Base-by-base conservation (phyloP, 108 stramenopile genomes). In the Nannochloropsis gaditana region DNA sequence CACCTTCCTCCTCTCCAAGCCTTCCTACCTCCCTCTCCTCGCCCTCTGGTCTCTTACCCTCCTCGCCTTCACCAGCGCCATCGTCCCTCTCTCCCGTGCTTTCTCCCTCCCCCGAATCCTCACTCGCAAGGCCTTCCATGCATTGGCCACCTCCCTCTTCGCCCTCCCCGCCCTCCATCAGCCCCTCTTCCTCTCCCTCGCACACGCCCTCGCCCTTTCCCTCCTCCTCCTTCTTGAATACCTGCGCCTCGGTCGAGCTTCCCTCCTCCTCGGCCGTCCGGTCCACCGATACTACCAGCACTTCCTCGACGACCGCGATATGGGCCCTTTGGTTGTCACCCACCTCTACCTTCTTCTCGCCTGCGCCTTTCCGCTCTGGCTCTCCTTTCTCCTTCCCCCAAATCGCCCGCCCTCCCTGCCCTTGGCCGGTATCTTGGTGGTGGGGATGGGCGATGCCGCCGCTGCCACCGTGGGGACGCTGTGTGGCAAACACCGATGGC, bases 311-410 rank as follows among this genome's bases (percentile, higher is more conserved):
- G 83, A 83, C 42, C 79, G 87, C 79, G 87, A 87, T 43, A 83
- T 80, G 43, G 87, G 87, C 2, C 41, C 5, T 11, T 17, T 87
- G 44, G 87, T 87, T 43, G 83, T 87, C 45, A 87, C 87, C n/a
- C 87, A 87, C 83, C 87, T 87, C 31, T 87, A 83, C 87, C 79
- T 87, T 47, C 87, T 87, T 45, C 80, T 87, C 43, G 87, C 83
- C 9, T 87, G 87, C 45, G 83, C 87, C 44, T 21, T 87, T 41
- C 87, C 87, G 9, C 83, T 87, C 43, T 87, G 87, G 87, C 79
- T 87, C 21, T 80, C 45, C 45, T 82, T 15, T 19, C 81, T 82
- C 81, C 19, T 82, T 19, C 41, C 81, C 41, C n/a, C 44, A 9
- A 9, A 9, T 11, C 43, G n/a, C 43, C 6, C 9, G 31, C 80